Evolutionary conservation across 768 basidiomycete genomes (phyloP), one percentile per base, ranked within the genome.

Genomic region (Tylopilus plumbeoviolaceoides): DNA sequence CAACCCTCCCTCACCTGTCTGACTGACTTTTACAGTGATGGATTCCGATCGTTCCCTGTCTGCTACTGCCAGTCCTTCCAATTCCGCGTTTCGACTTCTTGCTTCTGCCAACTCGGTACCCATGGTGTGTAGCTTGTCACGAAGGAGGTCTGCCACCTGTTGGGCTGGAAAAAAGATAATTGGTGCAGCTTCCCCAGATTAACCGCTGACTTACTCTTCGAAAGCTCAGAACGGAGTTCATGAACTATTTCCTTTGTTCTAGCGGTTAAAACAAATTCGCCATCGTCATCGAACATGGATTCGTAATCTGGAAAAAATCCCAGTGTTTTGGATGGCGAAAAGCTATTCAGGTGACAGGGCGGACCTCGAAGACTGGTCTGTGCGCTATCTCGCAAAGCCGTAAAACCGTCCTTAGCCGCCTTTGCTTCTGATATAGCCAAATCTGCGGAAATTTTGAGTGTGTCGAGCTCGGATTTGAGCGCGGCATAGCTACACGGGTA

Each of bases 91-190:
- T 10, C 73, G 74, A 38, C 62, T 58, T 50, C 69, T 75, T 1
- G 75, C 70, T 54, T 77, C 76, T n/a, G 71, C 63, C 4, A 79
- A 58, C 36, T 78, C 75, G 7, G 70, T 61, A 12, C 74, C 72
- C 55, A 76, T 69, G 18, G 63, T 64, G 38, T 75, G 70, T 4
- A 79, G 61, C 53, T 75, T 75, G 45, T 78, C 75, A 14, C 78
- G 76, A 6, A 78, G 68, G n/a, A 79, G 58, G 46, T 78, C 75
- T 27, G 73, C 68, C 39, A 79, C 78, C 63, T 79, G 75, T 51
- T 75, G 70, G n/a, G 75, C 78, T 79, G 35, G n/a, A n/a, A 51
- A 52, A 54, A 51, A n/a, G 21, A 53, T 35, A 20, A 45, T 56
- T 54, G 40, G 46, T 33, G 31, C 17, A 33, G 30, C 42, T 36